Conservation (phyloP, 257 asterid genomes). For the Solanum dulcamara region DNA sequence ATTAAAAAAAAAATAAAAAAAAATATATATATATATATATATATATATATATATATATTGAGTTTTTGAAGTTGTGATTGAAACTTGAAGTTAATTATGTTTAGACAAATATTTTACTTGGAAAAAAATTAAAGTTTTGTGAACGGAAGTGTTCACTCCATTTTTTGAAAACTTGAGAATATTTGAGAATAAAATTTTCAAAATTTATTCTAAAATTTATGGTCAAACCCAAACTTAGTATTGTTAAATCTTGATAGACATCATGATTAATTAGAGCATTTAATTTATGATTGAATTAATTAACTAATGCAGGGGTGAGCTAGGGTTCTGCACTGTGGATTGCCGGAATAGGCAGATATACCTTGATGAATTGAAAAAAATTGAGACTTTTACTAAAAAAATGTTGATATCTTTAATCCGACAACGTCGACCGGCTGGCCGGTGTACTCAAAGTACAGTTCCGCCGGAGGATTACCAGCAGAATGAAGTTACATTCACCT, state of each 20-base stretch:
- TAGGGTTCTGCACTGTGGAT: slow-evolving; percentile 54
- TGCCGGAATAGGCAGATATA: slow-evolving; percentile 58
- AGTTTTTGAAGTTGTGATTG: neutral
- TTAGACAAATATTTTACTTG: too few relatives aligned
- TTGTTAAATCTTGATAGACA: neutral
- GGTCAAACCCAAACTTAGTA: neutral
- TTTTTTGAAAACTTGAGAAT: neutral
- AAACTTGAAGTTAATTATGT: too few relatives aligned
- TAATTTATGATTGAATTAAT: neutral
- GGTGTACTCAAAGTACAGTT: slow-evolving; percentile 11
- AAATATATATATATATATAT: too few relatives aligned
- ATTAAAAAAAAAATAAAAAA: too few relatives aligned
- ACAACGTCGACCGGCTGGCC: slow-evolving; percentile 10
- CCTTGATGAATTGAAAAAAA: slow-evolving; percentile 42
- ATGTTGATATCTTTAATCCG: slow-evolving; percentile 16
- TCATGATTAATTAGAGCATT: neutral
- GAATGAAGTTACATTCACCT: slow-evolving; percentile 22
- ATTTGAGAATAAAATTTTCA: neutral
- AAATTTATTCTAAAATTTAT: neutral
- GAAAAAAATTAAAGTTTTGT: neutral
- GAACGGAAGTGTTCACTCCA: neutral
- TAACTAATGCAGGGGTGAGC: slow-evolving; percentile 45
- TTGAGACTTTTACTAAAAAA: slow-evolving; percentile 28
- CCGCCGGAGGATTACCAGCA: slow-evolving; percentile 19
- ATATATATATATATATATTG: too few relatives aligned